Conservation (phyloP, 257 asterid species). For the Cinchona pubescens region DNA sequence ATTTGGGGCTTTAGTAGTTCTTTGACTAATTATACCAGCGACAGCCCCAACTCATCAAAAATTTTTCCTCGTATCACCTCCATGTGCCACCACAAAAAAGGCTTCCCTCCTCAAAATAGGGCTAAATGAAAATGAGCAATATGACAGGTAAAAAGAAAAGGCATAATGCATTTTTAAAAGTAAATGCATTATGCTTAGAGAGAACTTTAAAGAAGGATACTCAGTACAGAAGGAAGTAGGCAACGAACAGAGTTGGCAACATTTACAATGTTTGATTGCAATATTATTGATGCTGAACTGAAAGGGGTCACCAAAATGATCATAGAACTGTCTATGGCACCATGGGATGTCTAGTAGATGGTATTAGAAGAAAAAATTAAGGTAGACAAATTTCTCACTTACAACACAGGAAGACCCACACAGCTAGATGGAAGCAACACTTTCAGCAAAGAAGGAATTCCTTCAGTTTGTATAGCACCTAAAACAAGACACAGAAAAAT, state of each 20-base stretch:
- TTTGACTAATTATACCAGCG: not conserved
- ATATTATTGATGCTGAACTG: not conserved
- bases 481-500: constrained; percentile 19
- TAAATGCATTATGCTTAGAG: not conserved
- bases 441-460: constrained; percentile 88
- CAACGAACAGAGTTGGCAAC: not conserved
- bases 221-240: not conserved
- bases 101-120: not conserved
- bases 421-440: constrained; percentile 85
- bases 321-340: not conserved
- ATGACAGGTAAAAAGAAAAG: not conserved
- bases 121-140: not conserved
- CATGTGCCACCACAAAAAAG: not conserved
- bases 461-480: constrained; percentile 99
- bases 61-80: not conserved
- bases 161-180: not conserved
- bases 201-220: not conserved
- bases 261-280: not conserved
- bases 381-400: constrained; percentile 36
- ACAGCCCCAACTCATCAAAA: not conserved
- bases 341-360: not conserved
- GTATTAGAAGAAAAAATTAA: not conserved
- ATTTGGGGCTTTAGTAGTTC: not conserved
- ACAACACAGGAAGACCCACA: constrained; percentile 83
- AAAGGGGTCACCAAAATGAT: not conserved